Evolutionary conservation across 345 rosid genomes (phyloP).

Genomic region (Camelina laxa): DNA sequence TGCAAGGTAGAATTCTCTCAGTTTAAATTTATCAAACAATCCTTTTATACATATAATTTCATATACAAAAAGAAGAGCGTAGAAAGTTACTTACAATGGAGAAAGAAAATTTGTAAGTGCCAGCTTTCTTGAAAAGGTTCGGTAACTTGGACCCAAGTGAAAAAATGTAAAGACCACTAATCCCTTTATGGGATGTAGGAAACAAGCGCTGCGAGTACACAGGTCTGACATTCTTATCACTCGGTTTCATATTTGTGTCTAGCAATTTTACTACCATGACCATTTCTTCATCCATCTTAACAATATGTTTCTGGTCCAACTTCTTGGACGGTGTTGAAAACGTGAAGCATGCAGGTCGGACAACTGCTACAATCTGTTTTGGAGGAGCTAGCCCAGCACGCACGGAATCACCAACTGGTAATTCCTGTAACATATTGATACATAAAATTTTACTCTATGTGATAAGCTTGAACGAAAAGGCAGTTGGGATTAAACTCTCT

Average conservation of each 20-base stretch:
- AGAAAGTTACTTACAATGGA: conserved; percentile 50
- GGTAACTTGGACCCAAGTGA: conserved; percentile 46
- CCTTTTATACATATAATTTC: background rate
- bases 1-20: background rate
- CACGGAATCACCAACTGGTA: conserved; percentile 49
- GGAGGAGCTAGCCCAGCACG: conserved; percentile 63
- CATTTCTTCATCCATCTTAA: conserved; percentile 55
- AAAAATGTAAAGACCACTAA: conserved; percentile 67
- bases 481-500: conserved; percentile 1
- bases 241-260: conserved; percentile 14
- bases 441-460: background rate
- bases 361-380: conserved; percentile 61
- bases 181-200: conserved; percentile 54
- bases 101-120: conserved; percentile 61
- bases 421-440: conserved; percentile 50
- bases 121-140: conserved; percentile 53
- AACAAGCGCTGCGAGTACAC: conserved; percentile 39
- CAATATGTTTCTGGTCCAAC: conserved; percentile 63
- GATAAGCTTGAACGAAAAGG: background rate
- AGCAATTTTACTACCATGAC: conserved; percentile 51
- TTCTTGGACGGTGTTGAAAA: conserved; percentile 45
- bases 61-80: conserved; percentile 10
- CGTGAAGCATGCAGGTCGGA: conserved; percentile 59
- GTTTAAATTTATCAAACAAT: background rate
- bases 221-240: conserved; percentile 30